phyloP scores from a whole-genome alignment of 345 rosid genomes.

The Eucalyptus shirleyi region DNA sequence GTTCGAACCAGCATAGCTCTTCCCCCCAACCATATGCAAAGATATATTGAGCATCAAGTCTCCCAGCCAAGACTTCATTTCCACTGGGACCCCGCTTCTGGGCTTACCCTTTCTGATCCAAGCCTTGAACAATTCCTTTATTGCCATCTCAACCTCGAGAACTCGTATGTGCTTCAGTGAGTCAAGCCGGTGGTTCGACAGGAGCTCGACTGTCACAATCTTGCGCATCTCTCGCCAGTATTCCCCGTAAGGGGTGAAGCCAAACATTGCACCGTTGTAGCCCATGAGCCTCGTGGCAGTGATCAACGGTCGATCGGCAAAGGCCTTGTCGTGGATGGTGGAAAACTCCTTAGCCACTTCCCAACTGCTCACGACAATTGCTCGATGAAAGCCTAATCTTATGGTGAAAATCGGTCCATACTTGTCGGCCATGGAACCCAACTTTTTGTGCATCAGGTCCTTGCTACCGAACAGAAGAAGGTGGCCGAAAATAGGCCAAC shows the following conservation, averaged over 20 bases:
- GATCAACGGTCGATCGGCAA: constrained; percentile 1
- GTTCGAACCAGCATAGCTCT: background rate
- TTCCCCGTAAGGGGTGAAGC: constrained; percentile 21
- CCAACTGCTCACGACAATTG: constrained; percentile 5
- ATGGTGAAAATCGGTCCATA: constrained; percentile 17
- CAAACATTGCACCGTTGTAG: constrained; percentile 21
- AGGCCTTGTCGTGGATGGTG: constrained; percentile 10
- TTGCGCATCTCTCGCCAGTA: constrained; percentile 30
- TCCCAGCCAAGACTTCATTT: constrained; percentile 22
- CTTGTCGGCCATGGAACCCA: constrained; percentile 16
- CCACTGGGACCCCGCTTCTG: background rate
- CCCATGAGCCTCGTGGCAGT: constrained; percentile 12
- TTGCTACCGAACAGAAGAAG: constrained; percentile 7
- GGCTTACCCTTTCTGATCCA: background rate
- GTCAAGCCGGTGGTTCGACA: constrained; percentile 13
- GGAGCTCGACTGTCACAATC: constrained; percentile 5
- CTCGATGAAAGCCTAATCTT: constrained; percentile 5
- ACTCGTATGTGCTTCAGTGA: constrained; percentile 3
- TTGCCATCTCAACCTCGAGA: constrained; percentile 4
- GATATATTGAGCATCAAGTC: constrained; percentile 8
- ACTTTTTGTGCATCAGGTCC: background rate
- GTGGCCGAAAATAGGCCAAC: constrained; percentile 31
- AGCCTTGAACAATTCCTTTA: background rate
- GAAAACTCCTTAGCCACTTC: constrained; percentile 23
- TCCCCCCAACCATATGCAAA: constrained; percentile 17